Evolutionary conservation across 2,329 filamentous ascomycete genomes (phyloP), one percentile per base, ranked within the genome.

Genomic region (Alternaria arbusti): DNA sequence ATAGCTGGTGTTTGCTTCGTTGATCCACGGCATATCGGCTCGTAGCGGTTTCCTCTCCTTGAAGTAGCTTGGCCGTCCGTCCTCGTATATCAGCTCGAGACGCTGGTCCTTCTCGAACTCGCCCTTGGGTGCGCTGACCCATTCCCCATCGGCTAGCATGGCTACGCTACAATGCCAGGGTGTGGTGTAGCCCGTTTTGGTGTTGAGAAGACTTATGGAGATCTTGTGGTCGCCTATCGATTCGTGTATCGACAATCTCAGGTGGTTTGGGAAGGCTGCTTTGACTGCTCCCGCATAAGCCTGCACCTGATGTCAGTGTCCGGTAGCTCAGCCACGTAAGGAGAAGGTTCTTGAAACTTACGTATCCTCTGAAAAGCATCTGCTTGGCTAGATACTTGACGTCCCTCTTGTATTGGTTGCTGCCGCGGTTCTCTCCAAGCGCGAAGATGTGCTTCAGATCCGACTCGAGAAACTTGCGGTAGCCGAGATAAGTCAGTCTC

Each of bases 231-330:
- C 63, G 5, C 73, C 73, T 20, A 67, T 70, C 1, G 73, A 73
- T n/a, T 66, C 66, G 51, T 77, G 74, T 43, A 77, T 77, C 1
- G 74, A 77, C 6, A 77, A 60, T 11, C 74, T 66, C 10, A 77
- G 61, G 15, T 71, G 63, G 22, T 70, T 56, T 32, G 63, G 58
- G 12, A 55, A 68, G 10, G 68, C 68, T 10, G 60, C 45, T 4
- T 58, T 56, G 3, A 73, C 54, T 23, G 72, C 72, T 43, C 57
- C 47, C 8, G 70, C 70, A n/a, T 70, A 74, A 9, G 72, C 62
- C 61, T 64, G 8, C 2, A 8, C 0, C 1, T 6, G 10, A 7
- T 12, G 32, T 59, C 5, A 54, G 60, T 23, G 20, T 36, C 22
- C 3, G 6, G 3, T 15, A 11, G 9, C 8, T 12, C 9, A 2